A percentile compares a stretch with the other conserved stretches of the same genome.
Conservation (phyloP, 139 green algal species). For the Ulvella scutata region DNA sequence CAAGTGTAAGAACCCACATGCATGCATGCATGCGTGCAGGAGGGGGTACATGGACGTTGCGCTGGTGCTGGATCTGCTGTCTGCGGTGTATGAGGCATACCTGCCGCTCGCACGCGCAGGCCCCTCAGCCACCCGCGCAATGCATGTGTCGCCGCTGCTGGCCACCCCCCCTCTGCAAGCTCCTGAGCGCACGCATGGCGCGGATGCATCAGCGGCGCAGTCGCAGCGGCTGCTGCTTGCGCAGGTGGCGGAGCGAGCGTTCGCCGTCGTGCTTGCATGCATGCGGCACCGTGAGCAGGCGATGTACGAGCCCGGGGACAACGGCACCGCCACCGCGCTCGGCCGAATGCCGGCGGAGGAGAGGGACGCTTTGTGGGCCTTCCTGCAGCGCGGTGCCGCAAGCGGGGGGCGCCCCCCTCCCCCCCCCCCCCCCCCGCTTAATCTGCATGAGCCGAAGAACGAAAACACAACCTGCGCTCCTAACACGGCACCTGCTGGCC, state of each 20-base stretch:
- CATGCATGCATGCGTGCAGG: neutral
- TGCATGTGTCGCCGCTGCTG: neutral
- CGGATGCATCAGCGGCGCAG: neutral
- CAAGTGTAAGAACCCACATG: no score
- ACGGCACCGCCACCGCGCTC: no score
- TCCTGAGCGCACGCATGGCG: neutral
- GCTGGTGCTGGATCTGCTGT: neutral
- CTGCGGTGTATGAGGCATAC: neutral
- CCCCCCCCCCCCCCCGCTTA: no score
- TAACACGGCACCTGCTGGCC: neutral
- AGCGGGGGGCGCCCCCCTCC: neutral
- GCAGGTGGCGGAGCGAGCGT: constrained; percentile 1
- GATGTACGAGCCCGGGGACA: neutral
- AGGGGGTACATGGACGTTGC: neutral
- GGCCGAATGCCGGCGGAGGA: neutral
- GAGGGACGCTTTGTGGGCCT: neutral
- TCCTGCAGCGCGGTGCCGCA: neutral
- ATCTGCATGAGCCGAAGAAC: neutral
- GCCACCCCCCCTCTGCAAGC: neutral
- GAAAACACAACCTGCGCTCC: neutral
- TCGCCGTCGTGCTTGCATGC: neutral
- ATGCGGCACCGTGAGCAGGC: neutral
- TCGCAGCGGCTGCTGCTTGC: neutral
- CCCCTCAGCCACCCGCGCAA: neutral
- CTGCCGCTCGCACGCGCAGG: neutral